Evolutionary conservation across 306 rosid genomes (phyloP).

Genomic region (Malus sylvestris): DNA sequence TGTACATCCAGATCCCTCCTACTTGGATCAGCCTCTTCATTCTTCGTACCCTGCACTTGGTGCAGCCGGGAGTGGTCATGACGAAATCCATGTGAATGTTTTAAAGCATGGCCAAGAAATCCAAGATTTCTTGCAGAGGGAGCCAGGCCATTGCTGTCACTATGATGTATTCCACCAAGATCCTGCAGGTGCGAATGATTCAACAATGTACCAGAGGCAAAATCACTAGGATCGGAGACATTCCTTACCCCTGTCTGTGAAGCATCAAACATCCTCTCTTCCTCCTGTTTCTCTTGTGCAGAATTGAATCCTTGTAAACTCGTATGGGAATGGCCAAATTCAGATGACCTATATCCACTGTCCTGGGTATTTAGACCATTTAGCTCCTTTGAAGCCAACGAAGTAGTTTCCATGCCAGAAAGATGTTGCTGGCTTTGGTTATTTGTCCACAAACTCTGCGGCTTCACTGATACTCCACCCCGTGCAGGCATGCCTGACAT

Average conservation of each 20-base stretch:
- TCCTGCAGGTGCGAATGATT: constrained; percentile 28
- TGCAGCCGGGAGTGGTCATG: constrained; percentile 23
- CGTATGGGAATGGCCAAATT: constrained; percentile 6
- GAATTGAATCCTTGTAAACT: constrained; percentile 27
- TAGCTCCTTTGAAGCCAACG: constrained; percentile 15
- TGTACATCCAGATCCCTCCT: constrained; percentile 20
- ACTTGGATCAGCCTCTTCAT: constrained; percentile 25
- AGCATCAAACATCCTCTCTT: constrained; percentile 15
- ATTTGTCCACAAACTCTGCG: constrained; percentile 27
- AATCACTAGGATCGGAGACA: constrained; percentile 25
- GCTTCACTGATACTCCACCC: constrained; percentile 24
- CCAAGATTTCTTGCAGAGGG: constrained; percentile 22
- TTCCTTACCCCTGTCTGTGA: constrained; percentile 22
- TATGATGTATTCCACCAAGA: constrained; percentile 17
- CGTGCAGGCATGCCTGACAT: constrained; percentile 23
- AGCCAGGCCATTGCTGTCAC: constrained; percentile 13
- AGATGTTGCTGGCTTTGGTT: constrained; percentile 20
- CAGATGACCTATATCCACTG: constrained; percentile 19
- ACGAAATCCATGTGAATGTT: constrained; percentile 15
- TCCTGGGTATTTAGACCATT: constrained; percentile 22
- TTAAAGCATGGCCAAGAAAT: constrained; percentile 13
- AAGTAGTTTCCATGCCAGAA: constrained; percentile 22
- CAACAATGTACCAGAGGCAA: constrained; percentile 23
- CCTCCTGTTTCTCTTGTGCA: constrained; percentile 13
- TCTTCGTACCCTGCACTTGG: constrained; percentile 28